Base-by-base conservation (phyloP, 306 rosid genomes). In the Biancaea sappan region DNA sequence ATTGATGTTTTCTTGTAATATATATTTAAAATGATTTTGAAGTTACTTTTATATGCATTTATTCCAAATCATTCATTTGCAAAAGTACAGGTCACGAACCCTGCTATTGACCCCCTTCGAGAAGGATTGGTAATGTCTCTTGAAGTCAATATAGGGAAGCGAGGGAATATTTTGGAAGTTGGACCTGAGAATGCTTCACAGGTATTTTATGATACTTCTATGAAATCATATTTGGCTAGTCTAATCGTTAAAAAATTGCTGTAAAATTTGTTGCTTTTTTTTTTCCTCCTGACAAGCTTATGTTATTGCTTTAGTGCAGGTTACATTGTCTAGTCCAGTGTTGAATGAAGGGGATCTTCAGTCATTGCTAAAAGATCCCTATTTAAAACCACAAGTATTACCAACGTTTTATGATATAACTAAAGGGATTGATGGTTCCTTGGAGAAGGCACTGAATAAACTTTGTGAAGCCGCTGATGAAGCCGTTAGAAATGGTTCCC, bases 391-490 rank as follows among this genome's bases (percentile, higher is more conserved):
- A 53, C 87, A 87, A 81, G 87, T 90, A 79, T 82, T 93, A 66
- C 95, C 85, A 48, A 87, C 89, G 73, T 90, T 93, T 85, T 88
- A 86, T 67, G 95, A 93, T 70, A 93, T 93, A 72, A 87, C 77
- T 54, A 93, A 89, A 84, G 98, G 98, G 56, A 73, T 93, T 76
- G 97, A 93, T 38, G 93, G 98, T 84, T 93, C 98, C 77, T 48
- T 93, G 87, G 91, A 86, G 80, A 93, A 84, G 72, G 91, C 74
- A 32, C 72, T 93, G 54, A 66, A 74, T 76, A 85, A 72, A 75
- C 98, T 93, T 80, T 93, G 98, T 63, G 97, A 90, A 75, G 97
- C 97, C 81, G 98, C 98, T 74, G 98, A 93, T 83, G 98, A 87
- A 84, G 98, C 98, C 80, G 95, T 93, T 67, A 89, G 92, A 80